Evolutionary conservation across 768 basidiomycete genomes (phyloP), one percentile per base, ranked within the genome.

Genomic region (Hydnomerulius pinastri): DNA sequence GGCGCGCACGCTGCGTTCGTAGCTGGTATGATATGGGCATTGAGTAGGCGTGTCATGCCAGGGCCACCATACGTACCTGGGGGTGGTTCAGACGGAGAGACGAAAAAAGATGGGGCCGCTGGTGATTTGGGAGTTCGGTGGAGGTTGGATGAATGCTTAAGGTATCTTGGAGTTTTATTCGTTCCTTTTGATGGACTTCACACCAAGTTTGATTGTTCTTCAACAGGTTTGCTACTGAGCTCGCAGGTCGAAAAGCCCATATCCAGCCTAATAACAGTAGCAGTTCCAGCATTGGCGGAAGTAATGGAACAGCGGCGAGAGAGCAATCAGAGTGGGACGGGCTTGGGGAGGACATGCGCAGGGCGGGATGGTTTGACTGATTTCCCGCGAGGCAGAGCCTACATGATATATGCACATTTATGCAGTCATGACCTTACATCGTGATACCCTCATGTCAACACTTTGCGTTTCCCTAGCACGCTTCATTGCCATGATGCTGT

Each of bases 1-100:
- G 89, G 89, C 1, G 85, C 86, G 2, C 86, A 91, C 57, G 85
- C 88, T 50, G 90, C 89, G 3, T 91, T 91, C 57, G 79, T 90
- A n/a, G 85, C 87, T 0, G 91, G 90, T 7, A 92, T 93, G 89
- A 87, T 93, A 47, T 92, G 82, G 66, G 82, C 90, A 0, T 63
- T 93, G 56, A 90, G 85, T 48, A 72, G 89, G 57, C 76, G 82
- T 38, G 70, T 90, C 45, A 69, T 85, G 40, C 90, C 90, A 27
- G 89, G 91, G 0, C 68, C 79, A 8, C 91, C 88, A n/a, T 92
- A 88, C 66, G 83, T 82, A 8, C 87, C 85, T 4, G 58, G 58
- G 4, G 29, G 32, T 8, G 46, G 32, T 49, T 11, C 42, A 5
- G 51, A 59, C 10, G 51, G 36, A 12, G 66, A 64, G 12, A 42